Evolutionary conservation across 2,329 filamentous ascomycete genomes (phyloP).

Genomic region (Akanthomyces muscarius): DNA sequence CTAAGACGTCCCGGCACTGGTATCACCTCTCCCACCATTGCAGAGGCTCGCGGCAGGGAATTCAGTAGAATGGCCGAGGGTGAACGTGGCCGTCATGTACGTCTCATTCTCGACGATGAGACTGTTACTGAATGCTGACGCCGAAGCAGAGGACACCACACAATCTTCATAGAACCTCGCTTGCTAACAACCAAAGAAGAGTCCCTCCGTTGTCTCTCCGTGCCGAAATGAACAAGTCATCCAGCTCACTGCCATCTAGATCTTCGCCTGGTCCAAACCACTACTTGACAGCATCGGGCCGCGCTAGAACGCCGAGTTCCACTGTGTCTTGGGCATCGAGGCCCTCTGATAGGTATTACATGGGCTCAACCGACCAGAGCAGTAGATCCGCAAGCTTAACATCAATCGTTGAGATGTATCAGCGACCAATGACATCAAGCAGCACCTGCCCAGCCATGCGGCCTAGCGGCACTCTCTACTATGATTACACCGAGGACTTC

Average conservation of each 20-base stretch:
- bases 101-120: conserved; percentile 20
- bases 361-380: conserved; percentile 35
- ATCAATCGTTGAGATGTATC: conserved; percentile 49
- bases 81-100: conserved; percentile 44
- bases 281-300: conserved; percentile 21
- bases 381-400: conserved; percentile 45
- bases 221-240: conserved; percentile 38
- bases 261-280: conserved; percentile 27
- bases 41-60: conserved; percentile 44
- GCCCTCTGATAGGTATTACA: conserved; percentile 31
- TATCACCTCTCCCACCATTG: conserved; percentile 46
- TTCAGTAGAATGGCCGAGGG: conserved; percentile 49
- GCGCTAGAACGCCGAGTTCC: conserved; percentile 36
- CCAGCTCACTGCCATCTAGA: conserved; percentile 34
- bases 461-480: conserved; percentile 40
- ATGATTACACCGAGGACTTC: conserved; percentile 52
- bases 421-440: conserved; percentile 26
- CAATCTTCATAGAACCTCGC: conserved; percentile 38
- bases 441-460: conserved; percentile 28
- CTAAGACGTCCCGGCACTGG: conserved; percentile 51
- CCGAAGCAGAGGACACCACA: conserved; percentile 42
- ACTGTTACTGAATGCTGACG: conserved; percentile 16
- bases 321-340: conserved; percentile 27
- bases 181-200: conserved; percentile 33
- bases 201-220: conserved; percentile 38